phyloP scores from a whole-genome alignment of 83 land plant genomes.

The Thuja plicata region DNA sequence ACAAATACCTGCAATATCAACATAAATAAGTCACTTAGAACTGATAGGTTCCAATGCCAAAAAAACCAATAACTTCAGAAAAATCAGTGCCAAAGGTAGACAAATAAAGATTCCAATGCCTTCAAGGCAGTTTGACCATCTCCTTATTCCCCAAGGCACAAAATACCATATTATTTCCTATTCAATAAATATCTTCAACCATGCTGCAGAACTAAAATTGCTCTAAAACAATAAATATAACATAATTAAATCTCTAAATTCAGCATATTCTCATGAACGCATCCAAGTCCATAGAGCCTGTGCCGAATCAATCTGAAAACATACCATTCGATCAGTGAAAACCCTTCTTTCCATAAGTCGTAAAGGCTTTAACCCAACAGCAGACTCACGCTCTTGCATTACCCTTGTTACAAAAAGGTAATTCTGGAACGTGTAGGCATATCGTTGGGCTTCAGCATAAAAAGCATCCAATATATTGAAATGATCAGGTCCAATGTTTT shows the following conservation, averaged over 20 bases:
- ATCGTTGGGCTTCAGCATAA: constrained; percentile 93
- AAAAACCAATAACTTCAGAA: background rate
- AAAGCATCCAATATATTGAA: constrained; percentile 92
- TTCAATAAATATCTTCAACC: background rate
- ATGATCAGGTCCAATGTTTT: constrained; percentile 92
- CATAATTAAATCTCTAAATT: background rate
- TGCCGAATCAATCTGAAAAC: background rate
- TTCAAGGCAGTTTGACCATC: background rate
- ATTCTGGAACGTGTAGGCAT: constrained; percentile 99
- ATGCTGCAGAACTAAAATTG: background rate
- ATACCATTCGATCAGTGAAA: constrained; percentile 97
- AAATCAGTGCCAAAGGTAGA: background rate
- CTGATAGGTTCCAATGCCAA: background rate
- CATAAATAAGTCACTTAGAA: constrained; percentile 2
- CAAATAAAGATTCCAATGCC: background rate
- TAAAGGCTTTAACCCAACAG: constrained; percentile 85
- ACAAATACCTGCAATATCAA: constrained; percentile 79
- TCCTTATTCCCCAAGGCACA: background rate
- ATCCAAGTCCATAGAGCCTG: background rate
- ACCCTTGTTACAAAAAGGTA: constrained; percentile 97
- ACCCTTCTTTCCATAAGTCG: constrained; percentile 99
- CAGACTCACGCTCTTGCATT: constrained; percentile 96
- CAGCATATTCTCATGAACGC: background rate
- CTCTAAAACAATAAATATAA: background rate
- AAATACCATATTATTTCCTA: background rate